Evolutionary conservation across 805 yeast species (phyloP).

Genomic region (Starmera caribaea): DNA sequence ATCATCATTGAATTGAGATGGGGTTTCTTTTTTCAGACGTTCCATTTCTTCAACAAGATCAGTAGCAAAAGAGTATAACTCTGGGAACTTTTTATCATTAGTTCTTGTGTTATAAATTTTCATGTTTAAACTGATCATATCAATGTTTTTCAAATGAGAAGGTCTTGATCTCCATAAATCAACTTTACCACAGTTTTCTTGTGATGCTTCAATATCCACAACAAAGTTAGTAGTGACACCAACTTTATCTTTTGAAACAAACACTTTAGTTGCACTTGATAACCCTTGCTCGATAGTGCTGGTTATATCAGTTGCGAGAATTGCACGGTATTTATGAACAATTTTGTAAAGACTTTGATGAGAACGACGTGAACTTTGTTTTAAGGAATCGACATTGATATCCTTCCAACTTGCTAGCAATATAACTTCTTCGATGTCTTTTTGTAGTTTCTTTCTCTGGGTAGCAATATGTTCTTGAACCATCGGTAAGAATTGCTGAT

Average conservation of each 20-base stretch:
- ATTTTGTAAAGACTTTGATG: slow-evolving; percentile 78
- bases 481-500: slow-evolving; percentile 48
- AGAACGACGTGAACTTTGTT: slow-evolving; percentile 86
- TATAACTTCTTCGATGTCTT: slow-evolving; percentile 77
- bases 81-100: slow-evolving; percentile 30
- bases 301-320: slow-evolving; percentile 42
- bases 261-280: slow-evolving; percentile 14
- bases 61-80: slow-evolving; percentile 43
- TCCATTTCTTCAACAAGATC: slow-evolving; percentile 50
- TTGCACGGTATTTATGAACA: slow-evolving; percentile 68
- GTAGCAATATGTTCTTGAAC: slow-evolving; percentile 36
- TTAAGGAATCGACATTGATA: slow-evolving; percentile 84
- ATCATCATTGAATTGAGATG: slow-evolving; percentile 57
- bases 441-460: slow-evolving; percentile 51
- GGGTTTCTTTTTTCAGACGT: slow-evolving; percentile 67
- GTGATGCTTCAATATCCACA: slow-evolving; percentile 6
- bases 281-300: slow-evolving; percentile 54
- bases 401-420: slow-evolving; percentile 95
- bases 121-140: slow-evolving; percentile 48
- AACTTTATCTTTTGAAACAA: slow-evolving; percentile 1
- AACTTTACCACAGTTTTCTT: slow-evolving; percentile 15
- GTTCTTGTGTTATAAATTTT: slow-evolving; percentile 29
- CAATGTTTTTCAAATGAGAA: slow-evolving; percentile 39
- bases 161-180: slow-evolving; percentile 50
- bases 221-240: slow-evolving; percentile 4